A percentile compares a stretch with the other conserved stretches of the same genome.
Conservation (phyloP, 2,329 filamentous ascomycete genomes). For the Ophiostoma ulmi region DNA sequence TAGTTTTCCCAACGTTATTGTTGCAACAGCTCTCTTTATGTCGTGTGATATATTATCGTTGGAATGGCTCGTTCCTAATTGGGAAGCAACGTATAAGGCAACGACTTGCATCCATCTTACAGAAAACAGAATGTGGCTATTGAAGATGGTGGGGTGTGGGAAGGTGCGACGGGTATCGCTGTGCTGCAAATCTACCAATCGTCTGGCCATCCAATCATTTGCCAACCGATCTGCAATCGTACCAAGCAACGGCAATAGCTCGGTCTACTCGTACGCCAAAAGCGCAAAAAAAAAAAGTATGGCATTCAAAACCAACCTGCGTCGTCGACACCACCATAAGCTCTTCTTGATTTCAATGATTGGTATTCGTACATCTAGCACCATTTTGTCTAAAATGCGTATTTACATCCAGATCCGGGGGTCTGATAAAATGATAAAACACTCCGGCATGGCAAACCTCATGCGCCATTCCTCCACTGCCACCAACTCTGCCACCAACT, state of each 20-base stretch:
- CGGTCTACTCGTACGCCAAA: background rate
- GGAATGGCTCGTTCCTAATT: background rate
- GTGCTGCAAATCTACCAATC: background rate
- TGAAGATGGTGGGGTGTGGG: background rate
- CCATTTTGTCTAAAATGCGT: conserved; percentile 14
- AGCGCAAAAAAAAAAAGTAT: background rate
- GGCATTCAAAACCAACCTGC: background rate
- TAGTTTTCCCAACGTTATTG: background rate
- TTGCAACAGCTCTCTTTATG: background rate
- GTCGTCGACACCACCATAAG: background rate
- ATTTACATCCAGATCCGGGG: conserved; percentile 15
- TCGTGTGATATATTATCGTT: background rate
- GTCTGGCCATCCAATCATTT: background rate
- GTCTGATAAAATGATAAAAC: background rate
- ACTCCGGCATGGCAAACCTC: conserved; percentile 2
- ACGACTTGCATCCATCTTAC: background rate
- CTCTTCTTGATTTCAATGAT: conserved; percentile 2
- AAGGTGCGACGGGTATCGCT: background rate
- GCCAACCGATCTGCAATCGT: background rate
- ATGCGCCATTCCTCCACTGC: background rate
- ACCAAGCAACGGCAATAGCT: background rate
- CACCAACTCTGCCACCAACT: background rate
- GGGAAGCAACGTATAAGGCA: background rate
- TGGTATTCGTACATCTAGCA: conserved; percentile 21
- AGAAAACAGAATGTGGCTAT: background rate